Evolutionary conservation across 1,284 basidiomycete genomes (phyloP).

Genomic region (Golubevia pallescens): DNA sequence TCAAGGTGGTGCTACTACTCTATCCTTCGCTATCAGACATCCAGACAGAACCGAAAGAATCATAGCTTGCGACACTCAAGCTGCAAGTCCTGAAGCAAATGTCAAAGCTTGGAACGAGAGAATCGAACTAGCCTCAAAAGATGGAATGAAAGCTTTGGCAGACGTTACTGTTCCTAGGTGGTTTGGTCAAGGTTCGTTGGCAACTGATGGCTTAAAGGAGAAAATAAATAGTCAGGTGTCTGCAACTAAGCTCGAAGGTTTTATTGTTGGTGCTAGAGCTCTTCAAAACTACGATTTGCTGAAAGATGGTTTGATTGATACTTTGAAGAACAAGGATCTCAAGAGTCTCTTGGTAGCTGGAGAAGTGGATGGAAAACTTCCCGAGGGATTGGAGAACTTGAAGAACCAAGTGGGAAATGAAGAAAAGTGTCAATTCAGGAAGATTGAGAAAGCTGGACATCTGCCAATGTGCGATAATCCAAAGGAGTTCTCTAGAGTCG

Average conservation of each 20-base stretch:
- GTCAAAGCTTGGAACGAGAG: conserved; percentile 66
- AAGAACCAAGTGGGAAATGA: conserved; percentile 22
- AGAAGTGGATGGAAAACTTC: conserved; percentile 44
- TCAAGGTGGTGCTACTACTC: conserved; percentile 66
- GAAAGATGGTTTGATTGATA: conserved; percentile 31
- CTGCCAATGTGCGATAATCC: conserved; percentile 54
- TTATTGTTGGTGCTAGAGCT: conserved; percentile 42
- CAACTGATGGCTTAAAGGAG: conserved; percentile 20
- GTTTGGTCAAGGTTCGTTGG: conserved; percentile 32
- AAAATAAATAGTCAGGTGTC: conserved; percentile 28
- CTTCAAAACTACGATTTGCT: conserved; percentile 50
- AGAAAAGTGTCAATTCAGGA: conserved; percentile 26
- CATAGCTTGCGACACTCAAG: conserved; percentile 66
- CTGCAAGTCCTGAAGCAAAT: conserved; percentile 65
- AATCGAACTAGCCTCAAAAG: conserved; percentile 60
- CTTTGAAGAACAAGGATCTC: conserved; percentile 15
- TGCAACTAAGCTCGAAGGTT: conserved; percentile 35
- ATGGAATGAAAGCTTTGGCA: conserved; percentile 42
- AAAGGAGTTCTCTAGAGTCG: conserved; percentile 24
- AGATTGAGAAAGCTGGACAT: conserved; percentile 34
- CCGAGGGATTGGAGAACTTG: conserved; percentile 30
- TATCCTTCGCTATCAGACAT: conserved; percentile 65
- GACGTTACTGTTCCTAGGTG: conserved; percentile 42
- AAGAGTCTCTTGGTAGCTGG: conserved; percentile 32
- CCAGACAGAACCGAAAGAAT: conserved; percentile 51